Evolutionary conservation across 768 basidiomycete genomes (phyloP).

Genomic region (Pulveroboletus sp.): DNA sequence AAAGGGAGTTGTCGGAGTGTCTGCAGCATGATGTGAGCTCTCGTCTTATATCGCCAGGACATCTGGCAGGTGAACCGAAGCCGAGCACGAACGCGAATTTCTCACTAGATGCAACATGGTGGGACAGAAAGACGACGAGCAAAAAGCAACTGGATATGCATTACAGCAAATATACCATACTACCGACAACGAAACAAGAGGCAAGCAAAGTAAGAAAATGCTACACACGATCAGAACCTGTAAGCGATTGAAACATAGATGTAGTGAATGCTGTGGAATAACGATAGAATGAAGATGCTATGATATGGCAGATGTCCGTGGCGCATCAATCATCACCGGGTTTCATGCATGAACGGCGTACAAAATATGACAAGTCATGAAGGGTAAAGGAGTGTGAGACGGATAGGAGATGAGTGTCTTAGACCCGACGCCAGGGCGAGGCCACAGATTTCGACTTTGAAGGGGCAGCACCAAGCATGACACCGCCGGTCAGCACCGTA

Average conservation of each 20-base stretch:
- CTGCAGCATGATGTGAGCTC: too few relatives aligned
- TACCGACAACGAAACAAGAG: constrained; percentile 19
- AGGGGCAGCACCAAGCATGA: constrained; percentile 70
- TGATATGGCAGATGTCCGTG: constrained; percentile 28
- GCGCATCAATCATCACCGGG: constrained; percentile 27
- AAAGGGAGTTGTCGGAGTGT: not conserved
- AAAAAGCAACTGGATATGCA: constrained; percentile 8
- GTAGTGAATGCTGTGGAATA: constrained; percentile 30
- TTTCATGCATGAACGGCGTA: constrained; percentile 25
- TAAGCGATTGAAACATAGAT: constrained; percentile 23
- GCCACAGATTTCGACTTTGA: constrained; percentile 30
- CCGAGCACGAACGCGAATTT: not conserved
- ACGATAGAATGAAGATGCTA: constrained; percentile 33
- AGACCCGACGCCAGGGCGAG: constrained; percentile 61
- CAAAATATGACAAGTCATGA: constrained; percentile 20
- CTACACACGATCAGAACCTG: constrained; percentile 29
- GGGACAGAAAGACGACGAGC: not conserved
- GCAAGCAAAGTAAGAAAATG: constrained; percentile 22
- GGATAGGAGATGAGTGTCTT: constrained; percentile 17
- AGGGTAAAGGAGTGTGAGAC: constrained; percentile 22
- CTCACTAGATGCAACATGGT: not conserved
- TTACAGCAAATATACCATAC: constrained; percentile 33
- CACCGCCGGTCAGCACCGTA: constrained; percentile 82
- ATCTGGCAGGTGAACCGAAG: constrained; percentile 1
- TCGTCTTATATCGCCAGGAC: not conserved